Evolutionary conservation across 2,329 filamentous ascomycete species (phyloP).

Genomic region (Calonectria crousiana): DNA sequence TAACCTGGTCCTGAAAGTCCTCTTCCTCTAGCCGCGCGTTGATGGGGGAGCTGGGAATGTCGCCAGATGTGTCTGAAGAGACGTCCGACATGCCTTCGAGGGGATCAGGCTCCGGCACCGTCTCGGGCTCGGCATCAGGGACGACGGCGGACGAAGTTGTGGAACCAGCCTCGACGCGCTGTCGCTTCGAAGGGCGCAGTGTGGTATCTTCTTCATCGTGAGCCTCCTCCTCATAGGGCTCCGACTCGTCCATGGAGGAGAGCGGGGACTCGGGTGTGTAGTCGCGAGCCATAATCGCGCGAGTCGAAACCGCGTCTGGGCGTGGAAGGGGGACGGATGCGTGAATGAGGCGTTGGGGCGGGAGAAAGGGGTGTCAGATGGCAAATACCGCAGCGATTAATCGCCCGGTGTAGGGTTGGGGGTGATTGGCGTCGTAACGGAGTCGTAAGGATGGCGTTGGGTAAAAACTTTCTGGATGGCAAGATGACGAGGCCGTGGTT

Average conservation of each 20-base stretch:
- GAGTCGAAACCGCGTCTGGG: constrained; percentile 38
- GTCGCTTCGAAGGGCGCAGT: constrained; percentile 60
- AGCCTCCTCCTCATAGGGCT: constrained; percentile 60
- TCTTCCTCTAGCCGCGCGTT: constrained; percentile 79
- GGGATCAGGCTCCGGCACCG: constrained; percentile 63
- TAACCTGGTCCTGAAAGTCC: constrained; percentile 82
- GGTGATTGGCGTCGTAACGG: constrained; percentile 2
- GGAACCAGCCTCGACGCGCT: constrained; percentile 59
- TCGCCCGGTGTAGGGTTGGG: background rate
- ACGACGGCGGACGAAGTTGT: constrained; percentile 59
- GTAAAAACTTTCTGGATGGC: constrained; percentile 19
- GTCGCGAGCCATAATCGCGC: constrained; percentile 51
- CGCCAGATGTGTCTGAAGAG: constrained; percentile 91
- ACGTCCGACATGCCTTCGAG: constrained; percentile 76
- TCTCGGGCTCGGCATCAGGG: constrained; percentile 57
- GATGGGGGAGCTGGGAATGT: constrained; percentile 78
- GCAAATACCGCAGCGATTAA: background rate
- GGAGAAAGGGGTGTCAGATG: background rate
- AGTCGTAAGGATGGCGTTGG: constrained; percentile 13
- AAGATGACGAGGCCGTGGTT: constrained; percentile 26
- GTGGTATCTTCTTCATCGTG: constrained; percentile 57
- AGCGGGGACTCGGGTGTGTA: constrained; percentile 60
- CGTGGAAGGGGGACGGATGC: constrained; percentile 12
- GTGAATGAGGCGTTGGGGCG: constrained; percentile 11
- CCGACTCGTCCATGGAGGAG: constrained; percentile 61